Conservation (phyloP, 2,329 filamentous ascomycete species). For the Stagonosporopsis rhizophila region DNA sequence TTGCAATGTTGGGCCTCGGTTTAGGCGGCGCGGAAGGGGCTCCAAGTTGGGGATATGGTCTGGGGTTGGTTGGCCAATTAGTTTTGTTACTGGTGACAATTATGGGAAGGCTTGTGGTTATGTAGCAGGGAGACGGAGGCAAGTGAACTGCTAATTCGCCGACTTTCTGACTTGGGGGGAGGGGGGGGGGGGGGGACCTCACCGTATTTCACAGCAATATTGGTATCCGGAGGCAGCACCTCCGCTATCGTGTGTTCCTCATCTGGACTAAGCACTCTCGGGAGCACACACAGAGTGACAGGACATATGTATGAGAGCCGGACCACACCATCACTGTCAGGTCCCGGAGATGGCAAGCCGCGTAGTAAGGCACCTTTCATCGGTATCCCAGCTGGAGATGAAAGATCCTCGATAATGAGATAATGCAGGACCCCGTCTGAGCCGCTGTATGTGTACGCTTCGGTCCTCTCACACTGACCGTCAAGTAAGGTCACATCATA, state of each 20-base stretch:
- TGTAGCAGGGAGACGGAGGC: background rate
- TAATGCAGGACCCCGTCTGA: background rate
- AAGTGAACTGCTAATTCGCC: background rate
- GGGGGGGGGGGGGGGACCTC: background rate
- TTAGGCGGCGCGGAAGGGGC: constrained; percentile 1
- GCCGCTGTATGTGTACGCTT: background rate
- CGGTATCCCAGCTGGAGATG: background rate
- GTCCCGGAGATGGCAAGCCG: background rate
- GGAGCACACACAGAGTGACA: background rate
- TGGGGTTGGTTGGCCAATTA: background rate
- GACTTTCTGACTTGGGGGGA: no score
- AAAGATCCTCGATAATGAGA: background rate
- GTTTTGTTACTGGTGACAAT: background rate
- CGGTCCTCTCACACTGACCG: background rate
- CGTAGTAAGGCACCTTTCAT: background rate
- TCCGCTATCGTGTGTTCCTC: background rate
- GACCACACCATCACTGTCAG: background rate
- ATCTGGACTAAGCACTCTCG: background rate
- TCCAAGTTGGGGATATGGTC: constrained; percentile 4
- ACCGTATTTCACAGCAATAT: background rate
- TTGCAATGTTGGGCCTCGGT: constrained; percentile 5
- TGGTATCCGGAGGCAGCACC: background rate
- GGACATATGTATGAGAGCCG: background rate
- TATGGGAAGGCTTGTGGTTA: background rate
- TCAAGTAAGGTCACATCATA: background rate